Conservation (phyloP, 306 rosid genomes). For the Vigna nakashimae region DNA sequence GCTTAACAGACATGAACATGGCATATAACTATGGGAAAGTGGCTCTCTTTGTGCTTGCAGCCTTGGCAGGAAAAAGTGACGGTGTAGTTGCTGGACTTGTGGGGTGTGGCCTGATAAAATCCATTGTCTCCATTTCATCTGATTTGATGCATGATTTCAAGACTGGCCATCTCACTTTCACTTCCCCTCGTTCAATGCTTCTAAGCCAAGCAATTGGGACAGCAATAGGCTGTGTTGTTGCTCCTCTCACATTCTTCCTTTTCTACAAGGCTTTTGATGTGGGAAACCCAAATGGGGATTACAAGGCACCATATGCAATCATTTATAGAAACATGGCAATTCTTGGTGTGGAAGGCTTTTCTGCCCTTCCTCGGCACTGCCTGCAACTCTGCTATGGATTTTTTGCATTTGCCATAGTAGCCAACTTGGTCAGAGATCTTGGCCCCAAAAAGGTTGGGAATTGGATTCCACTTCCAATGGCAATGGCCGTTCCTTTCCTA, state of each 20-base stretch:
- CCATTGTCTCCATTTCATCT: conserved; percentile 91
- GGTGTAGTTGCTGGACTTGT: conserved; percentile 95
- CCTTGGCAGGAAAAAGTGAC: conserved; percentile 68
- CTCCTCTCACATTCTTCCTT: conserved; percentile 87
- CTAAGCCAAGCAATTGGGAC: conserved; percentile 95
- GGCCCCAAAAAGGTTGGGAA: conserved; percentile 58
- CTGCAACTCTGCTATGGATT: conserved; percentile 86
- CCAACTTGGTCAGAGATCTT: conserved; percentile 80
- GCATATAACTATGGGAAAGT: conserved; percentile 97
- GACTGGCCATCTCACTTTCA: conserved; percentile 90
- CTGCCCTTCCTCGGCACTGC: conserved; percentile 91
- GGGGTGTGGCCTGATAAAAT: conserved; percentile 93
- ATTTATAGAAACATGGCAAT: conserved; percentile 97
- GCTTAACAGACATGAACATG: conserved; percentile 97
- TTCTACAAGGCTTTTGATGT: conserved; percentile 95
- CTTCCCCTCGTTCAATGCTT: conserved; percentile 96
- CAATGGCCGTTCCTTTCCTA: conserved; percentile 97
- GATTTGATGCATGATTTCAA: conserved; percentile 98
- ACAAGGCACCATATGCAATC: conserved; percentile 98
- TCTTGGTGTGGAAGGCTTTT: conserved; percentile 87
- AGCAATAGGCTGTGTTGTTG: conserved; percentile 86
- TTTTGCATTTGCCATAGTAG: conserved; percentile 74
- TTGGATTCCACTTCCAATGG: conserved; percentile 96
- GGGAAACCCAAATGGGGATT: conserved; percentile 81
- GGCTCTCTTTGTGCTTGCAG: conserved; percentile 92